Percentiles rank a stretch among this genome's conserved stretches.
These are phyloP conservation scores for Austropuccinia psidii DNA, from an alignment of 1,284 basidiomycete genomes.

Conservation along the genomic window DNA sequence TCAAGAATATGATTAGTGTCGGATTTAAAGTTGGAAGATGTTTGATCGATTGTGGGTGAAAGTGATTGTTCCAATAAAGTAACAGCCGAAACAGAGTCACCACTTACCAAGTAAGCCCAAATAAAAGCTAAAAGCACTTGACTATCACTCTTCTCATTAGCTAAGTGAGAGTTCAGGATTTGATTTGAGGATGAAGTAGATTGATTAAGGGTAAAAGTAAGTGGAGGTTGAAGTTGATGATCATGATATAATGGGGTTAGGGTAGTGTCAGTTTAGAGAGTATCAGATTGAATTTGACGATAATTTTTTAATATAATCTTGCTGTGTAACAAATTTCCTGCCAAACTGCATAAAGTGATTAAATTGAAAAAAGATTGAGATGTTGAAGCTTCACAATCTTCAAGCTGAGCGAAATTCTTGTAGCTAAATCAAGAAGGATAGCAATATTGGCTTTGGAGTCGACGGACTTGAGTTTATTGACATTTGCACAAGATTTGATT, in stretches of 20 bases:
- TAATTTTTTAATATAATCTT: slow-evolving; percentile 23
- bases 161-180: not conserved
- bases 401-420: slow-evolving; percentile 17
- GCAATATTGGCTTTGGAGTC: not conserved
- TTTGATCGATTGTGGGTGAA: not conserved
- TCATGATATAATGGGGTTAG: slow-evolving; percentile 17
- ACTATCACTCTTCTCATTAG: slow-evolving; percentile 17
- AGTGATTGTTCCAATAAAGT: slow-evolving; percentile 23
- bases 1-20: slow-evolving; percentile 27
- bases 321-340: not conserved
- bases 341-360: slow-evolving; percentile 6
- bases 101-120: slow-evolving; percentile 14
- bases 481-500: slow-evolving; percentile 12
- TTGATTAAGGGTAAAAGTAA: not conserved
- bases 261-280: not conserved
- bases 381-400: slow-evolving; percentile 7
- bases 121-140: slow-evolving; percentile 16
- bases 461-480: not conserved
- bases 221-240: not conserved
- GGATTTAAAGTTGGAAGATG: not conserved
- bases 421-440: slow-evolving; percentile 17
- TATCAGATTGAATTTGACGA: slow-evolving; percentile 4
- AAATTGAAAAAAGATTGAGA: slow-evolving; percentile 19
- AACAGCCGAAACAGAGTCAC: slow-evolving; percentile 28
- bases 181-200: not conserved